Evolutionary conservation across 176 grass and related monocot genomes (phyloP), one percentile per base, ranked within the genome.

Genomic region (Zoysia japonica): DNA sequence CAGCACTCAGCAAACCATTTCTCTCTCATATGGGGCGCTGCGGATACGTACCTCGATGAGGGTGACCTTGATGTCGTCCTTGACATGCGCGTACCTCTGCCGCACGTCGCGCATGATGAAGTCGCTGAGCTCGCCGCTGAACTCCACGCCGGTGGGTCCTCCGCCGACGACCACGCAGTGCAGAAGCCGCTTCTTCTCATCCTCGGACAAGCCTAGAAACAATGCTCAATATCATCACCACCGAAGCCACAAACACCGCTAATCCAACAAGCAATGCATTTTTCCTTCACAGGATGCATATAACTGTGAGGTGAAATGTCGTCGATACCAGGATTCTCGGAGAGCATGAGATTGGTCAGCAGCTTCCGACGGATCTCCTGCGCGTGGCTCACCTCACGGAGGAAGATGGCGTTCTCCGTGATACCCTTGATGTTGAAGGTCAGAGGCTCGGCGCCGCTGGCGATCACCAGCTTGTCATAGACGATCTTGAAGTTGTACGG

Each of bases 391-490:
- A 98, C 92, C 78, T 94, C 95, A 3, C 95, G 92, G 48, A 98
- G 88, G 88, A 98, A 98, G 48, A 90, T 87, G 15, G 95, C 95
- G 49, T 98, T 73, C 38, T 98, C 89, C 66, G 78, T 53, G n/a
- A 98, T 92, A n/a, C 95, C 95, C 81, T 84, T 92, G 68, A 94
- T 90, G 45, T 89, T 92, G 68, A 98, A 98, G 44, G 95, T 98
- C 47, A 90, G 84, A 11, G 95, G 95, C 48, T 94, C 83, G 16
- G 95, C 85, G 61, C 92, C 95, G 73, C 88, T 91, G 19, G 89
- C 89, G 68, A 98, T 98, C n/a, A 94, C 90, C 39, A 98, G 85
- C 88, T 98, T 98, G 85, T 98, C 95, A 61, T 98, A 98, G 50
- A 90, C 78, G 16, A 94, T 86, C 81, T 86, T 98, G 74, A 98